These are phyloP conservation scores for Paspalum notatum DNA, from an alignment of 176 grass and related monocot species.

Conservation along the genomic window DNA sequence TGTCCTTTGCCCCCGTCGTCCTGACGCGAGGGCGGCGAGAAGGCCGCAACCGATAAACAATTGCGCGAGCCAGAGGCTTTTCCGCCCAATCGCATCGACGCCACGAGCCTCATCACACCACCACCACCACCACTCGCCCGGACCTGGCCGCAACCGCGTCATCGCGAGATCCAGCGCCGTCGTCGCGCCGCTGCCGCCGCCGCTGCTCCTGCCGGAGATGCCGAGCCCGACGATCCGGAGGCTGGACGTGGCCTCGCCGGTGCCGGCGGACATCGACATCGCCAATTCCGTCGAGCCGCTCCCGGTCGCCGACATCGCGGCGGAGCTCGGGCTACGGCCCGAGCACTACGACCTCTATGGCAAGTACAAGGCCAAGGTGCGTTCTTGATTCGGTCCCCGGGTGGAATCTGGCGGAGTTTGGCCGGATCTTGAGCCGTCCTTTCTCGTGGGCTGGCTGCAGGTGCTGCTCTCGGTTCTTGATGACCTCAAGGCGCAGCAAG, in stretches of 20 bases:
- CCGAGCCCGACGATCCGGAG: slow-evolving; percentile 68
- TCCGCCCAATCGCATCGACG: slow-evolving; percentile 6
- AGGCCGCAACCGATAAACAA: slow-evolving; percentile 43
- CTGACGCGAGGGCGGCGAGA: slow-evolving; percentile 18
- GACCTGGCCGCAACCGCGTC: not conserved
- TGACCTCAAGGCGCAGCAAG: slow-evolving; percentile 65
- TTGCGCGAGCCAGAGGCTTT: slow-evolving; percentile 7
- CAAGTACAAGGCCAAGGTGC: slow-evolving; percentile 98
- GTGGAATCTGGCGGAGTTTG: not conserved
- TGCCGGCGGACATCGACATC: slow-evolving; percentile 95
- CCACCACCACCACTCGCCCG: slow-evolving; percentile 13
- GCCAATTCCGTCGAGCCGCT: slow-evolving; percentile 89
- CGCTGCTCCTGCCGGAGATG: slow-evolving; percentile 34
- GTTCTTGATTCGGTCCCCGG: not conserved
- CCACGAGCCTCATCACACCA: slow-evolving; percentile 15
- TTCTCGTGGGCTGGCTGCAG: slow-evolving; percentile 36
- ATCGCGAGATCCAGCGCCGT: slow-evolving; percentile 51
- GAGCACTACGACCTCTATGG: slow-evolving; percentile 93
- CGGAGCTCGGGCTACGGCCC: slow-evolving; percentile 67
- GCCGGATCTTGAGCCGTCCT: slow-evolving; percentile 13
- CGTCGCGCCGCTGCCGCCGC: slow-evolving; percentile 23
- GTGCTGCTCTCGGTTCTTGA: slow-evolving; percentile 74
- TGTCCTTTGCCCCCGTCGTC: slow-evolving; percentile 42
- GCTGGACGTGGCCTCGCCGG: slow-evolving; percentile 77
- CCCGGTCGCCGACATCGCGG: slow-evolving; percentile 71